These are phyloP conservation scores for Capsicum rhomboideum DNA, from an alignment of 257 asterid species.

Conservation along the genomic window DNA sequence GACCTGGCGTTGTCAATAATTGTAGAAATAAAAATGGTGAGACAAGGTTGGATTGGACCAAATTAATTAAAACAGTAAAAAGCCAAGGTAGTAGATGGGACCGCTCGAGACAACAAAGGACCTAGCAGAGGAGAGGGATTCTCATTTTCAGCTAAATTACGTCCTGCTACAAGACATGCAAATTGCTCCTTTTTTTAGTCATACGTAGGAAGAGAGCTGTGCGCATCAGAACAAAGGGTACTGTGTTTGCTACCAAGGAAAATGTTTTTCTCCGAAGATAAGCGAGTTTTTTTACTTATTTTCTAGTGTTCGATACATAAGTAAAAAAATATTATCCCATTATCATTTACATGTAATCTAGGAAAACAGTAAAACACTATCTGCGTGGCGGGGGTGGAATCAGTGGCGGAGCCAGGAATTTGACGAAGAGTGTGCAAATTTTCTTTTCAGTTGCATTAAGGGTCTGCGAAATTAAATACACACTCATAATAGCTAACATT, in stretches of 20 bases:
- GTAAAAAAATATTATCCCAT: too few relatives aligned
- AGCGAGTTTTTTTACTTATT: too few relatives aligned
- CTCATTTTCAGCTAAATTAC: background rate
- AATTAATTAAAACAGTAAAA: background rate
- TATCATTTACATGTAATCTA: background rate
- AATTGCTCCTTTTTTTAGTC: background rate
- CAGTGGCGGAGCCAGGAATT: too few relatives aligned
- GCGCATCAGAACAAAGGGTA: background rate
- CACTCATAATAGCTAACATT: too few relatives aligned
- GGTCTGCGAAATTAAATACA: too few relatives aligned
- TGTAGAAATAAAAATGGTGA: background rate
- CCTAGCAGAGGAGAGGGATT: background rate
- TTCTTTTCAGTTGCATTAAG: too few relatives aligned
- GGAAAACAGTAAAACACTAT: background rate
- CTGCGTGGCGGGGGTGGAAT: too few relatives aligned
- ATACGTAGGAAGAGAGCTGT: background rate
- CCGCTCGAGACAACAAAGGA: background rate
- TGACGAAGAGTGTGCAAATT: too few relatives aligned
- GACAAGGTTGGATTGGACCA: background rate
- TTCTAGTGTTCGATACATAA: too few relatives aligned
- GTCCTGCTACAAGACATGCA: background rate
- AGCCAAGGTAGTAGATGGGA: background rate
- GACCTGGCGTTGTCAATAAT: background rate
- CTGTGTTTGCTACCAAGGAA: too few relatives aligned
- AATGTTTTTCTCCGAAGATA: too few relatives aligned